phyloP scores from a whole-genome alignment of 2,329 filamentous ascomycete species.

The Fusarium phyllophilum region DNA sequence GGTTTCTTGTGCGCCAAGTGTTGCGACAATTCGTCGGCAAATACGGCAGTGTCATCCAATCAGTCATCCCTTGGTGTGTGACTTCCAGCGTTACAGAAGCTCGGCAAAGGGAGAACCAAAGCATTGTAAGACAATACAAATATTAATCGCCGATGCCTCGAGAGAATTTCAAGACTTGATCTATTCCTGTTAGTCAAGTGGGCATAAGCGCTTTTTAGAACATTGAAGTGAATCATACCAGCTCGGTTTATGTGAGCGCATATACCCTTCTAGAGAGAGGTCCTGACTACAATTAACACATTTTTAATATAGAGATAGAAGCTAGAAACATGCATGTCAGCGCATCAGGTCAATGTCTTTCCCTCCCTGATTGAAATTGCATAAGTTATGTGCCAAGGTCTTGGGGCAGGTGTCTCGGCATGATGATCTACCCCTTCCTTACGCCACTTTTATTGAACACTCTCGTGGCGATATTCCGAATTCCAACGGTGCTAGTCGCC shows the following conservation, averaged over 20 bases:
- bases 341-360: too few relatives aligned
- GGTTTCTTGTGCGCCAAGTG: background rate
- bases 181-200: accelerated
- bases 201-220: accelerated
- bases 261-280: accelerated
- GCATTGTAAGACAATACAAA: background rate
- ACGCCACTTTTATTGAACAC: background rate
- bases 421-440: background rate
- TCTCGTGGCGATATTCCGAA: background rate
- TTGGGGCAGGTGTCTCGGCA: background rate
- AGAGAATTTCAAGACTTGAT: background rate
- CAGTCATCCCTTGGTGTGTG: background rate
- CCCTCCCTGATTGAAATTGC: background rate
- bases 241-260: accelerated
- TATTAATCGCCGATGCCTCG: background rate
- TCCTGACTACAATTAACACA: accelerated
- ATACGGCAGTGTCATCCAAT: background rate
- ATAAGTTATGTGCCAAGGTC: background rate
- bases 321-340: too few relatives aligned
- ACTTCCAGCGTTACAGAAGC: background rate
- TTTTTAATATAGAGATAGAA: too few relatives aligned
- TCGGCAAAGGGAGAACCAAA: background rate
- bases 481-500: accelerated
- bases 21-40: background rate
- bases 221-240: background rate